Evolutionary conservation across 2,329 filamentous ascomycete genomes (phyloP).

Genomic region (Pseudocercospora crystallina): DNA sequence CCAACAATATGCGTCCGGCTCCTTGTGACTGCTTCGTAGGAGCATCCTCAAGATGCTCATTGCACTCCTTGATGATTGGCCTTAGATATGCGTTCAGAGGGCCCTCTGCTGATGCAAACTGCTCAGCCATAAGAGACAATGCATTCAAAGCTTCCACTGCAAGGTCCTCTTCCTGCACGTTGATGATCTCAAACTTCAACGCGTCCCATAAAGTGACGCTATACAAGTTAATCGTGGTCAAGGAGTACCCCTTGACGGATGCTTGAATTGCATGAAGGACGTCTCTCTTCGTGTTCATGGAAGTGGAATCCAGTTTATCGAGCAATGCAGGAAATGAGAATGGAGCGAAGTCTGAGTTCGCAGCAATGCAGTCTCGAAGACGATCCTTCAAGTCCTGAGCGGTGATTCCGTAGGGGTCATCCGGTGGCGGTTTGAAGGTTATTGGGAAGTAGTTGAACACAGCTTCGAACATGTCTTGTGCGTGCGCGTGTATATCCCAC

Average conservation of each 20-base stretch:
- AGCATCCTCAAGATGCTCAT: conserved; percentile 66
- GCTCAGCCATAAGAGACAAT: conserved; percentile 55
- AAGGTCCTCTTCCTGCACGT: conserved; percentile 65
- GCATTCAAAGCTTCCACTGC: conserved; percentile 59
- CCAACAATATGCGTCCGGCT: conserved; percentile 60
- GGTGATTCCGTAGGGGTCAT: conserved; percentile 69
- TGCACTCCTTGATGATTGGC: conserved; percentile 65
- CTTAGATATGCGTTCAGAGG: conserved; percentile 56
- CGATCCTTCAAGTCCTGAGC: conserved; percentile 66
- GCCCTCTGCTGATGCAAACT: conserved; percentile 53
- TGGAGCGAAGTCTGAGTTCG: conserved; percentile 63
- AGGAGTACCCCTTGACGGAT: conserved; percentile 60
- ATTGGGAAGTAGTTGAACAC: conserved; percentile 74
- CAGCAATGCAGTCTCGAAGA: conserved; percentile 63
- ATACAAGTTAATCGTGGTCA: conserved; percentile 60
- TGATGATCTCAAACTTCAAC: conserved; percentile 68
- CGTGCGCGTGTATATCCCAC: conserved; percentile 62
- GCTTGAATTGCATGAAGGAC: conserved; percentile 63
- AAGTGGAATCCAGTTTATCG: conserved; percentile 69
- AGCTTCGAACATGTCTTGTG: conserved; percentile 64
- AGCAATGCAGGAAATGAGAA: conserved; percentile 66
- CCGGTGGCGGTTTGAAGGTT: conserved; percentile 67
- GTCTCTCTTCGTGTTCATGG: conserved; percentile 67
- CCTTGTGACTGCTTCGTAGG: conserved; percentile 68
- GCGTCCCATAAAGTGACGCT: conserved; percentile 67